phyloP scores from a whole-genome alignment of 257 asterid species.

The Gentiana dahurica region DNA sequence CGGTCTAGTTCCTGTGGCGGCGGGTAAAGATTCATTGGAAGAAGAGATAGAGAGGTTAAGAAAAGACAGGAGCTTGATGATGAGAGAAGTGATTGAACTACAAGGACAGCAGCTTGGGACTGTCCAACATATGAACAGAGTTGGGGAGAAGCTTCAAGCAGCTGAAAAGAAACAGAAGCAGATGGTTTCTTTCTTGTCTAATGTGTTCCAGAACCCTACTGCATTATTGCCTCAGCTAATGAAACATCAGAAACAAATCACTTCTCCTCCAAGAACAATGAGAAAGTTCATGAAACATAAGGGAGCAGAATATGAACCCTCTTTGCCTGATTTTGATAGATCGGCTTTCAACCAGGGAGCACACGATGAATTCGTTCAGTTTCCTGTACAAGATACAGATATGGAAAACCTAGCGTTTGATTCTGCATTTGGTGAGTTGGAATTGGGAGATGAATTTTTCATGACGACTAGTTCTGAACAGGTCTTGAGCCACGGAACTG shows the following conservation, averaged over 20 bases:
- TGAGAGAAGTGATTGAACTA: slow-evolving; percentile 60
- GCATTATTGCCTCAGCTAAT: slow-evolving; percentile 28
- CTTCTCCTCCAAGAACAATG: slow-evolving; percentile 39
- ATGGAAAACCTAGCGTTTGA: slow-evolving; percentile 16
- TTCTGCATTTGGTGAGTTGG: slow-evolving; percentile 19
- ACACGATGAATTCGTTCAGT: slow-evolving; percentile 15
- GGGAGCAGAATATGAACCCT: slow-evolving; percentile 14
- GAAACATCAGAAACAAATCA: slow-evolving; percentile 31
- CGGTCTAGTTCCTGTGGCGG: slow-evolving; percentile 23
- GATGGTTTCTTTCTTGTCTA: slow-evolving; percentile 76
- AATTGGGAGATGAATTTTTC: slow-evolving; percentile 20
- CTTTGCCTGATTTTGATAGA: slow-evolving; percentile 14
- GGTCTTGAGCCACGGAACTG: slow-evolving; percentile 11
- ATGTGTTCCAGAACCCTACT: slow-evolving; percentile 50
- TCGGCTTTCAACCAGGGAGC: slow-evolving; percentile 14
- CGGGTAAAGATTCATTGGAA: slow-evolving; percentile 30
- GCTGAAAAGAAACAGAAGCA: slow-evolving; percentile 80
- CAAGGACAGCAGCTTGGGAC: slow-evolving; percentile 63
- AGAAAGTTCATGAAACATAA: slow-evolving; percentile 47
- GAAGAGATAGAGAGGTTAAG: slow-evolving; percentile 49
- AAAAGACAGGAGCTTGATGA: slow-evolving; percentile 55
- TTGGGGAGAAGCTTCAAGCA: slow-evolving; percentile 56
- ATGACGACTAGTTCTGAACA: slow-evolving; percentile 13
- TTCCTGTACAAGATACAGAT: slow-evolving; percentile 22
- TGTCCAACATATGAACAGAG: slow-evolving; percentile 38